Conservation (phyloP, 164 flowering plant species). For the Platanus orientalis region DNA sequence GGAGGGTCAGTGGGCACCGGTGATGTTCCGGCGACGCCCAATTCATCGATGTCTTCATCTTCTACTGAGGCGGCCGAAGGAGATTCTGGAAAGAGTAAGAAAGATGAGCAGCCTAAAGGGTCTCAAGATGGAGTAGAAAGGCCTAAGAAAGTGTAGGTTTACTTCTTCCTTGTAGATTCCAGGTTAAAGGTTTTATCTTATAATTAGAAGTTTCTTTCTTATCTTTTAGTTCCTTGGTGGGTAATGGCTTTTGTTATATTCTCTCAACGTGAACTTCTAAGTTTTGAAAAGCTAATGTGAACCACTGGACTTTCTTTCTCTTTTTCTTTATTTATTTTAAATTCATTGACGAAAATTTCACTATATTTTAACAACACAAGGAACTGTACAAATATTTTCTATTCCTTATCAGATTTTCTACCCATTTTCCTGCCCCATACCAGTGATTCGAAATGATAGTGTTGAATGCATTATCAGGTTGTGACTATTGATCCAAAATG, state of each 20-base stretch:
- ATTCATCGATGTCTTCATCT: constrained; percentile 55
- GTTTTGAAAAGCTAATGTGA: neutral
- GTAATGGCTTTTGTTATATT: too few species aligned
- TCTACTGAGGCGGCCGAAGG: constrained; percentile 50
- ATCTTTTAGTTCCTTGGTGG: neutral
- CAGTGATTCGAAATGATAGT: neutral
- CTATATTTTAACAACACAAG: neutral
- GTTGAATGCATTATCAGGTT: neutral
- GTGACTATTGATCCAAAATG: neutral
- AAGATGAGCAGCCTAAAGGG: constrained; percentile 24
- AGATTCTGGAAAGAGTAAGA: constrained; percentile 33
- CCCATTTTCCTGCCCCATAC: neutral
- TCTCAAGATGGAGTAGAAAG: constrained; percentile 37
- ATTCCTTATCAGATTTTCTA: neutral
- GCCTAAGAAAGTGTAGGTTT: constrained; percentile 51
- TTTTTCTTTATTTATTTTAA: neutral
- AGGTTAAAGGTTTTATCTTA: too few species aligned
- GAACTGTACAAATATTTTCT: neutral
- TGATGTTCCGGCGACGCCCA: constrained; percentile 36
- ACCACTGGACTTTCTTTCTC: neutral
- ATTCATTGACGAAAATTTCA: too few species aligned
- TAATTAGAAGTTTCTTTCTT: neutral
- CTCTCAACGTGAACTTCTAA: neutral
- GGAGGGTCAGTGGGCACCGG: constrained; percentile 10
- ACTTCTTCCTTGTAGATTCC: neutral